Conservation (phyloP, 1,139 yeast genomes). For the Debaryomyces robertsiae region DNA sequence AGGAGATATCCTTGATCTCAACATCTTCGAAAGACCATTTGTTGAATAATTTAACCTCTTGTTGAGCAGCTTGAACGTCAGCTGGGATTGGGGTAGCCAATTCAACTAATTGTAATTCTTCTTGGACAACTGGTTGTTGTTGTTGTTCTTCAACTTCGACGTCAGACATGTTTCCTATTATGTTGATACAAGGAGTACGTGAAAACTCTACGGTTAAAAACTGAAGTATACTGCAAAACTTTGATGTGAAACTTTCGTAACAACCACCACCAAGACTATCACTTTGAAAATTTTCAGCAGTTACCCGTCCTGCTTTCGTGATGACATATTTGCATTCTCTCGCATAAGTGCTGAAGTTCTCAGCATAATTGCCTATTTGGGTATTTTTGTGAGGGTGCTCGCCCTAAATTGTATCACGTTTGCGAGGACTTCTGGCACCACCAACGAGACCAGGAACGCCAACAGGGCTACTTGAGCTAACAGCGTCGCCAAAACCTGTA, state of each 20-base stretch:
- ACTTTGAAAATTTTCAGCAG: slow-evolving; percentile 15
- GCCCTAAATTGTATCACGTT: slow-evolving; percentile 16
- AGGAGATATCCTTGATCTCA: slow-evolving; percentile 96
- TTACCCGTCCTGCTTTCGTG: slow-evolving; percentile 15
- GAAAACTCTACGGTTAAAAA: slow-evolving; percentile 5
- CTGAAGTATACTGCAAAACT: slow-evolving; percentile 8
- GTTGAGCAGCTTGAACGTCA: slow-evolving; percentile 95
- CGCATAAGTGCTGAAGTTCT: slow-evolving; percentile 13
- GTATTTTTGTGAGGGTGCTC: slow-evolving; percentile 3
- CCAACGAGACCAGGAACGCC: background rate
- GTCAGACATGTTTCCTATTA: slow-evolving; percentile 46
- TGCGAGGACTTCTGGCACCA: background rate
- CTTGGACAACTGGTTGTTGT: slow-evolving; percentile 59
- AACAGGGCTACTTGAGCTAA: too few relatives aligned
- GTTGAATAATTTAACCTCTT: slow-evolving; percentile 97
- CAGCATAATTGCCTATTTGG: slow-evolving; percentile 14
- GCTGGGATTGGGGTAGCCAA: slow-evolving; percentile 95
- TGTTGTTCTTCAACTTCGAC: slow-evolving; percentile 57
- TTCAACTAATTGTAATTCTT: slow-evolving; percentile 79
- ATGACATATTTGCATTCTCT: slow-evolving; percentile 10
- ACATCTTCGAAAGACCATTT: slow-evolving; percentile 99
- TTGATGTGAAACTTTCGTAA: slow-evolving; percentile 9
- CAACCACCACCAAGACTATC: slow-evolving; percentile 5
- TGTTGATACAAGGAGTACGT: slow-evolving; percentile 10
- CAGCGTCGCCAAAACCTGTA: too few relatives aligned